phyloP scores from a whole-genome alignment of 163 green algal genomes.

The Volvox carteri region DNA sequence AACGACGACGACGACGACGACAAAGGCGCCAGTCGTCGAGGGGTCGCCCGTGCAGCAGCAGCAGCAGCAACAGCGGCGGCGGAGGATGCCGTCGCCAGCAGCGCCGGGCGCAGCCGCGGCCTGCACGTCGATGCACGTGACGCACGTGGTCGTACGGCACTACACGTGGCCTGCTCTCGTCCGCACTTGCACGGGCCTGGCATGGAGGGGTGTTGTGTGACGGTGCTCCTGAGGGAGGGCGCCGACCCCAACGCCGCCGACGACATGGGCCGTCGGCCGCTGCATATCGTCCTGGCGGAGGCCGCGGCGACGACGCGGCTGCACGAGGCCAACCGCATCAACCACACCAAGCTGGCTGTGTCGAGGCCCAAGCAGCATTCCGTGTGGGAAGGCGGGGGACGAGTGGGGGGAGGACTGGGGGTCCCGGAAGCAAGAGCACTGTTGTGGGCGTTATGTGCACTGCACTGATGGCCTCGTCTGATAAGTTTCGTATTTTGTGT shows the following conservation, averaged over 20 bases:
- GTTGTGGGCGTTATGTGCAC: too few species aligned
- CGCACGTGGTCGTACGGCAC: conserved; percentile 51
- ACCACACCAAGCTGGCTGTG: conserved; percentile 53
- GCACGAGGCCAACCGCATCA: conserved; percentile 49
- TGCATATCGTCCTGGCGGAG: conserved; percentile 50
- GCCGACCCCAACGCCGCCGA: conserved; percentile 41
- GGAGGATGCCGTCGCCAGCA: background rate
- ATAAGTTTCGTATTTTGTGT: too few species aligned
- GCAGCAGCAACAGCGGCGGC: conserved; percentile 11
- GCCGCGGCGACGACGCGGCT: conserved; percentile 3
- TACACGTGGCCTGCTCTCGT: conserved; percentile 57
- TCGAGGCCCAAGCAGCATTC: conserved; percentile 31
- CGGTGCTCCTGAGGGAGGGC: conserved; percentile 43
- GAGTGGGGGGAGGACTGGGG: too few species aligned
- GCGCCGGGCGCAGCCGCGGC: background rate
- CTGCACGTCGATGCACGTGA: conserved; percentile 41
- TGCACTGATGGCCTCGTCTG: too few species aligned
- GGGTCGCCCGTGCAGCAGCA: background rate
- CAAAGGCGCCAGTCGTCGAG: background rate
- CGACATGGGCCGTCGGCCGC: conserved; percentile 14
- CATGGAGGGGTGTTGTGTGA: conserved; percentile 46
- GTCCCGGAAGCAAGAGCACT: too few species aligned
- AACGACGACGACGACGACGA: conserved; percentile 17
- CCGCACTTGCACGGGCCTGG: conserved; percentile 44
- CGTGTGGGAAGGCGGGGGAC: background rate